A percentile compares a stretch with the other conserved stretches of the same genome.
These are phyloP conservation scores for Nissolia schottii DNA, from an alignment of 306 rosid genomes.

Conservation along the genomic window DNA sequence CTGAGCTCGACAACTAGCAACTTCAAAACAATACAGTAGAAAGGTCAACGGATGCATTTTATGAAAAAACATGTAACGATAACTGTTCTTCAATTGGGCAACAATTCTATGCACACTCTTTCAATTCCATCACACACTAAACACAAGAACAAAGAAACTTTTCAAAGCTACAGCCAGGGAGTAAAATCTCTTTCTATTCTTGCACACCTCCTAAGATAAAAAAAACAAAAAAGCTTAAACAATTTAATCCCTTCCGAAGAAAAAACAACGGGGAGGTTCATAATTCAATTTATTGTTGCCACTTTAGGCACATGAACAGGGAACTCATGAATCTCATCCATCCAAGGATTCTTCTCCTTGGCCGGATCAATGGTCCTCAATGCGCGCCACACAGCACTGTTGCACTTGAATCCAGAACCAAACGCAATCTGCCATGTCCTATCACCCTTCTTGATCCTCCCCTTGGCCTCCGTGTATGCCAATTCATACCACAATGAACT, in stretches of 20 bases:
- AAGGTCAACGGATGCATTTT: conserved; percentile 18
- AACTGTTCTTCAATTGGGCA: conserved; percentile 19
- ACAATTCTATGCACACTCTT: conserved; percentile 14
- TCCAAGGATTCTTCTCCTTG: conserved; percentile 80
- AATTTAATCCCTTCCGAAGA: background rate
- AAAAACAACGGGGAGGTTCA: background rate
- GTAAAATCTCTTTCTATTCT: background rate
- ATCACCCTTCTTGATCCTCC: conserved; percentile 69
- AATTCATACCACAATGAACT: conserved; percentile 87
- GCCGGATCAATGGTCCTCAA: conserved; percentile 63
- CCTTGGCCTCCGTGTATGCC: conserved; percentile 77
- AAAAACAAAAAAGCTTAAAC: background rate
- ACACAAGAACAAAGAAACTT: conserved; percentile 15
- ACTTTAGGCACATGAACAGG: conserved; percentile 59
- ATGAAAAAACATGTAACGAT: conserved; percentile 18
- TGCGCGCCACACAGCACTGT: conserved; percentile 84
- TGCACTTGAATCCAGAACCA: conserved; percentile 87
- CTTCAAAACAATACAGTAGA: background rate
- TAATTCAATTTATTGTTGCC: conserved; percentile 9
- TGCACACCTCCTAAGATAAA: conserved; percentile 23
- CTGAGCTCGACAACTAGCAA: background rate
- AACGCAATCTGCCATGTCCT: conserved; percentile 87
- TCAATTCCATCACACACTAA: conserved; percentile 19
- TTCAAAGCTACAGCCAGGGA: background rate
- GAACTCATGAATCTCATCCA: conserved; percentile 76